These are phyloP conservation scores for Aspergillus latus DNA, from an alignment of 2,329 filamentous ascomycete genomes.

Conservation along the genomic window DNA sequence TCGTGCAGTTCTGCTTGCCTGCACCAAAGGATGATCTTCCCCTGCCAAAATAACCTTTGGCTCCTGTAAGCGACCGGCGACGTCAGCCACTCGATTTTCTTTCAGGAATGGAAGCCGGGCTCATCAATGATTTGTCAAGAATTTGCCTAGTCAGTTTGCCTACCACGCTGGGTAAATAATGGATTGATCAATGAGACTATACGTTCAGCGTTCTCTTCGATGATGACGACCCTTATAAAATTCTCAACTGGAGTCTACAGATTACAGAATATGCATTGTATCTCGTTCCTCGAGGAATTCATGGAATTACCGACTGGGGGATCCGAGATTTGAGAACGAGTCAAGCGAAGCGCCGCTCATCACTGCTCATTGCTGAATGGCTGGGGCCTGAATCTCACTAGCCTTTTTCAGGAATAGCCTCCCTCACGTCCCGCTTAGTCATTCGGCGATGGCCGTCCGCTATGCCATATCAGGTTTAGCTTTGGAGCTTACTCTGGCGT, in stretches of 20 bases:
- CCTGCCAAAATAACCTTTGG: not conserved
- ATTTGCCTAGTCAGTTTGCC: not conserved
- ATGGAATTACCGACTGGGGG: not conserved
- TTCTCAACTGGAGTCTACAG: not conserved
- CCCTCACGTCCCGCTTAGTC: slow-evolving; percentile 7
- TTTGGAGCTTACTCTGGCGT: not conserved
- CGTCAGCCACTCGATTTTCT: not conserved
- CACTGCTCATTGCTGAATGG: no score
- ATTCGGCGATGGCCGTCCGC: slow-evolving; percentile 9
- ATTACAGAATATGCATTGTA: not conserved
- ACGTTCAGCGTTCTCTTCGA: not conserved
- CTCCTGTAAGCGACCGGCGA: not conserved
- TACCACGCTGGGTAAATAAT: no score
- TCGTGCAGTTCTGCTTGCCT: not conserved
- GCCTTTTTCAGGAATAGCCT: not conserved
- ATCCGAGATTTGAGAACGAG: not conserved
- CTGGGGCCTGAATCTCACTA: not conserved
- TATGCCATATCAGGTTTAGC: slow-evolving; percentile 2
- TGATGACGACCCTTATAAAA: not conserved
- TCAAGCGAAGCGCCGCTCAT: no score
- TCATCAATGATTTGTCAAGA: not conserved
- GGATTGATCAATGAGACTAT: not conserved
- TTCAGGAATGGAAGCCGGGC: not conserved
- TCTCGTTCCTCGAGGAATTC: not conserved
- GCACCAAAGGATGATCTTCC: not conserved